These are phyloP conservation scores for Epithele typhae DNA, from an alignment of 768 basidiomycete species.

Conservation along the genomic window DNA sequence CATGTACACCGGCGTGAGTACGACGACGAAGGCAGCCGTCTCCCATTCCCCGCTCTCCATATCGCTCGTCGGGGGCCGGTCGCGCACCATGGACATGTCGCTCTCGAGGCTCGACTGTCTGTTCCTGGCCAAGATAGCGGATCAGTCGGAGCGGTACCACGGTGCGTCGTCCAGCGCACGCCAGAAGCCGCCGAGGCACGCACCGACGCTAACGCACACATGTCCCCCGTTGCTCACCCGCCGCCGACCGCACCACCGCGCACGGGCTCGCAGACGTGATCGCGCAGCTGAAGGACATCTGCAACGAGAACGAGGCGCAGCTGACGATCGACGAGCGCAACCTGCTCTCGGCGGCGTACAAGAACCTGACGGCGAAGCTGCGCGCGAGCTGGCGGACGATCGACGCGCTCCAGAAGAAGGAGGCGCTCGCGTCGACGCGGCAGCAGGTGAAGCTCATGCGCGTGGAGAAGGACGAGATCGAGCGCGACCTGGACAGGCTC, in stretches of 20 bases:
- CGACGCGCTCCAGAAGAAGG: constrained; percentile 70
- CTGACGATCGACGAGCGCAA: constrained; percentile 85
- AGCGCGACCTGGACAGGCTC: constrained; percentile 68
- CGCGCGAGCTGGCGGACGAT: constrained; percentile 84
- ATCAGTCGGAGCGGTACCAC: constrained; percentile 86
- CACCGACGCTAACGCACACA: not conserved
- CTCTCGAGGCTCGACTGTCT: constrained; percentile 35
- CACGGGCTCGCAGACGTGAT: constrained; percentile 71
- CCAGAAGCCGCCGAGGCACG: too few species aligned
- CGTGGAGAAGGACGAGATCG: constrained; percentile 69
- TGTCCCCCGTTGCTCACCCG: not conserved
- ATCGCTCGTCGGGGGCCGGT: not conserved
- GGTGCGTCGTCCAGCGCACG: constrained; percentile 49
- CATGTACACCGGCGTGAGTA: not conserved
- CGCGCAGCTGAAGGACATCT: constrained; percentile 71
- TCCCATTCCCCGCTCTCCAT: not conserved
- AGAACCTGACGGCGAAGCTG: constrained; percentile 81
- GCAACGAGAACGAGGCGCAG: constrained; percentile 59
- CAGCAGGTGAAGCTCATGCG: constrained; percentile 65
- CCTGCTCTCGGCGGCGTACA: constrained; percentile 85
- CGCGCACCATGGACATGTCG: constrained; percentile 15
- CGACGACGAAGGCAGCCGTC: not conserved
- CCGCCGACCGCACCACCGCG: constrained; percentile 2
- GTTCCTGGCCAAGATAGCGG: constrained; percentile 76
- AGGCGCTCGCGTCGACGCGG: constrained; percentile 44